phyloP scores from a whole-genome alignment of 148 eudicot genomes.

The Rhododendron vialii region DNA sequence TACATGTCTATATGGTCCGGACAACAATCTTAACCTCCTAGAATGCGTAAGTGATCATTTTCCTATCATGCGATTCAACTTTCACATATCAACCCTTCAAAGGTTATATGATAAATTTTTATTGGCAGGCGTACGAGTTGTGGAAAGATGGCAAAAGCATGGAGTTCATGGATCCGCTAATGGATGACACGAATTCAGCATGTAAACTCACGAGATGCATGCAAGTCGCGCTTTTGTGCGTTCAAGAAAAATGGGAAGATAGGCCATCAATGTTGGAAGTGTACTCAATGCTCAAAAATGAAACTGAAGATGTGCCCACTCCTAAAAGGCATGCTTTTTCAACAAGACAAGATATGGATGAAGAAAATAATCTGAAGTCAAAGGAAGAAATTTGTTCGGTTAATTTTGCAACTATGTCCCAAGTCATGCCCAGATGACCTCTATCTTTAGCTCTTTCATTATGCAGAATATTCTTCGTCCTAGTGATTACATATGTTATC shows the following conservation, averaged over 20 bases:
- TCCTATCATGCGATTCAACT: neutral
- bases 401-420: neutral
- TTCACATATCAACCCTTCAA: neutral
- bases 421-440: neutral
- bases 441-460: neutral
- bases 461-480: neutral
- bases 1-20: neutral
- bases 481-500: neutral
- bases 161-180: neutral
- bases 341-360: neutral
- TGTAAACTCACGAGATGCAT: neutral
- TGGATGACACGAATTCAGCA: neutral
- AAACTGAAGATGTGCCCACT: neutral
- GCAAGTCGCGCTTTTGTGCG: neutral
- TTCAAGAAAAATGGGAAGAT: neutral
- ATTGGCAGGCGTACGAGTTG: neutral
- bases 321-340: neutral
- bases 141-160: neutral
- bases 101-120: neutral
- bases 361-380: neutral
- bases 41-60: neutral
- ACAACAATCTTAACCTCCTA: neutral
- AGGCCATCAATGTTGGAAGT: neutral
- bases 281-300: neutral
- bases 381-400: neutral